phyloP scores from a whole-genome alignment of 495 filamentous ascomycete species.

The Pseudevernia furfuracea region DNA sequence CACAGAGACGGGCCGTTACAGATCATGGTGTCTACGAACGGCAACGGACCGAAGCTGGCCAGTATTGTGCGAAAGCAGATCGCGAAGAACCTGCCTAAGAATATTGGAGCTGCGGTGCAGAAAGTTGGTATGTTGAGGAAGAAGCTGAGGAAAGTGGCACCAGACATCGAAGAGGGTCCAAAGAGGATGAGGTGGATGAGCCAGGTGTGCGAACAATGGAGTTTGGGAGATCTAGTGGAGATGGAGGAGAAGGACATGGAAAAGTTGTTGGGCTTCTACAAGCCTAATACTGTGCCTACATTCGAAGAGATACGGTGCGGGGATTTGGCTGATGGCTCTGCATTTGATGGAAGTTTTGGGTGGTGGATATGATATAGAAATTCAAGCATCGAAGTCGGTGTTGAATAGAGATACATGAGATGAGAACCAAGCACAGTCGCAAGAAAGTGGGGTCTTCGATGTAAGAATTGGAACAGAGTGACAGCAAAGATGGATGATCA shows the following conservation, averaged over 20 bases:
- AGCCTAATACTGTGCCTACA: constrained; percentile 38
- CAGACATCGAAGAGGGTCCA: constrained; percentile 61
- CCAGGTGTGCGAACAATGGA: constrained; percentile 80
- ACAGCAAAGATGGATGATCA: not conserved
- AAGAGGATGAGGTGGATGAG: constrained; percentile 97
- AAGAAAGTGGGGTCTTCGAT: not conserved
- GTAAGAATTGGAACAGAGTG: not conserved
- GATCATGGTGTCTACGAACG: constrained; percentile 97
- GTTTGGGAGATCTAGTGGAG: constrained; percentile 72
- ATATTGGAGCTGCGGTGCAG: constrained; percentile 74
- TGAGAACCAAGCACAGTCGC: not conserved
- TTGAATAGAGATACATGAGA: not conserved
- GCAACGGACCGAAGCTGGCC: constrained; percentile 87
- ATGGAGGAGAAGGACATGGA: constrained; percentile 85
- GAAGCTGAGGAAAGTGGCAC: constrained; percentile 72
- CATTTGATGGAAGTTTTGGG: constrained; percentile 34
- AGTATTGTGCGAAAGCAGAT: constrained; percentile 80
- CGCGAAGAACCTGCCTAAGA: constrained; percentile 61
- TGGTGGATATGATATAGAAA: constrained; percentile 25
- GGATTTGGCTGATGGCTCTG: constrained; percentile 8
- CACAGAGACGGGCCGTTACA: constrained; percentile 93
- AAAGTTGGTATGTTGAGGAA: constrained; percentile 71
- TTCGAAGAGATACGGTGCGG: constrained; percentile 35
- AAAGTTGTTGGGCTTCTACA: constrained; percentile 61
- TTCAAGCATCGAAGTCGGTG: not conserved